Conservation (phyloP, 208 protist species). For the Leishmania gerbilli region DNA sequence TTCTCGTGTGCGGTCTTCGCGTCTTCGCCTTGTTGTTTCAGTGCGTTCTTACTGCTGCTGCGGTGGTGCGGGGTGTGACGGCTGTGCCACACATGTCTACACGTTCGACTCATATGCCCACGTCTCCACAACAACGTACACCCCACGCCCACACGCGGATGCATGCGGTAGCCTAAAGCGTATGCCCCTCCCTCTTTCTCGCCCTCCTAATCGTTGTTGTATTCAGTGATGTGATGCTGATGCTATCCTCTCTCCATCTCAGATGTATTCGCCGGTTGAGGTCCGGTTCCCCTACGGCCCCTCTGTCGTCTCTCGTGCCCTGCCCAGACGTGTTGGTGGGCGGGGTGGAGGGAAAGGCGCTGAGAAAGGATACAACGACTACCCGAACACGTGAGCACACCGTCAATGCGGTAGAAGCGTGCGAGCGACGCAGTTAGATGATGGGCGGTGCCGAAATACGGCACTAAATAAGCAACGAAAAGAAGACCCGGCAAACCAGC, state of each 20-base stretch:
- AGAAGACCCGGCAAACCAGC: background rate
- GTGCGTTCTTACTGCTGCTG: background rate
- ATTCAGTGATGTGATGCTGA: background rate
- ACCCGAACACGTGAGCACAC: background rate
- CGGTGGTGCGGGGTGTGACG: background rate
- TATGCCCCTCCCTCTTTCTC: background rate
- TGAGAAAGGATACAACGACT: background rate
- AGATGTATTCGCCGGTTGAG: background rate
- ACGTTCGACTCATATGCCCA: background rate
- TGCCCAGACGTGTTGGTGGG: background rate
- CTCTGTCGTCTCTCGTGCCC: background rate
- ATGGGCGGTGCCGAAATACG: background rate
- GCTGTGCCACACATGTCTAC: background rate
- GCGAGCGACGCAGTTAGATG: background rate
- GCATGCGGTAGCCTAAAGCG: background rate
- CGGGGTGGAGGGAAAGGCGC: background rate
- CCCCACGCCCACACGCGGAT: background rate
- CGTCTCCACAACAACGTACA: background rate
- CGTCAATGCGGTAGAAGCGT: background rate
- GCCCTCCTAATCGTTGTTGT: background rate
- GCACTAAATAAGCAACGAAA: background rate
- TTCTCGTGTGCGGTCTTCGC: background rate
- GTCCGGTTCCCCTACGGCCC: background rate
- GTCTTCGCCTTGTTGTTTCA: background rate
- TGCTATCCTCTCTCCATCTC: background rate